Base-by-base conservation (phyloP, 768 basidiomycete genomes). In the Inosperma sp. region DNA sequence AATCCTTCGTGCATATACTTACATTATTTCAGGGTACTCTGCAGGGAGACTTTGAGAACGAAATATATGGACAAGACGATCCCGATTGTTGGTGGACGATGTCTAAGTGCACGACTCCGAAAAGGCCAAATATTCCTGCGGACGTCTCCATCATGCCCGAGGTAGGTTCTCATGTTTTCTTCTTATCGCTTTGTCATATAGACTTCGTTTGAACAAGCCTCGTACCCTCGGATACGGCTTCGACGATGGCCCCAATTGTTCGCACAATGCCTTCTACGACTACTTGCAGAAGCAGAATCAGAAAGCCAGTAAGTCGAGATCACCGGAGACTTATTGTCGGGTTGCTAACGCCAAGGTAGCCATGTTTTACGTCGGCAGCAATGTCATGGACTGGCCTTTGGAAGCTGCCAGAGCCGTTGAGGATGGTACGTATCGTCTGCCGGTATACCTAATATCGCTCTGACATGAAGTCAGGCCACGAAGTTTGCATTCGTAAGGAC, bases 221-320 rank as follows among this genome's bases (percentile, higher is more conserved):
- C 59, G 63, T 8, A 80, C 81, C 2, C 65, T 82, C 14, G 82
- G 80, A 1, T 83, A 78, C 39, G 79, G 73, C 3, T 83, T 83
- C 51, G 82, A 84, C 52, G 82, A 84, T 52, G 82, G 82, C 1
- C 82, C 82, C 2, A 81, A 80, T 56, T 84, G 82, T 57, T 75
- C 78, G 3, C 82, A 84, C 53, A 83, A 83, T 48, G 71, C 67
- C 2, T 84, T 83, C 53, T 84, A 84, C 37, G 71, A 82, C 52
- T 84, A 63, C 53, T 70, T 84, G 25, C 41, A 57, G 3, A 60
- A 67, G 7, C 68, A 83, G 55, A 71, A 81, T 23, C 82, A 84
- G 66, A 80, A 75, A 73, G 81, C 82, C 5, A 81, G 78, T 78
- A 49, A 60, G 80, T 75, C 36, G 9, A 1, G 8, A n/a, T n/a